Base-by-base conservation (phyloP, 768 basidiomycete species). In the Pleurotus platypus region DNA sequence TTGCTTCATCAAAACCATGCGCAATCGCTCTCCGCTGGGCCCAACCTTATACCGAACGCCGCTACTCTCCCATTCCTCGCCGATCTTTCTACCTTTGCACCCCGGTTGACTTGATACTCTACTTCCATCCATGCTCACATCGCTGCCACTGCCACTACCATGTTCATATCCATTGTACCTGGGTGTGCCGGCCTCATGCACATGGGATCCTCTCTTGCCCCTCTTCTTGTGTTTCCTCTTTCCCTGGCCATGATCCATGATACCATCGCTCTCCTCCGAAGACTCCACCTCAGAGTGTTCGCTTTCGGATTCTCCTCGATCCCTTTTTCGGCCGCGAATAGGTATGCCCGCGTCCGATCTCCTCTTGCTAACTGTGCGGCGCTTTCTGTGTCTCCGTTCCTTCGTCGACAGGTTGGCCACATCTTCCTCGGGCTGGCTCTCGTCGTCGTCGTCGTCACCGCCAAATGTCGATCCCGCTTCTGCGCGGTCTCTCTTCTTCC, bases 1-100 rank as follows among this genome's bases (percentile, higher is more conserved):
- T 70, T 84, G 87, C 73, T 85, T 91, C 45, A 92, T 81, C 62
- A 91, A 70, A 26, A 83, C 80, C 58, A 85, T 85, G 24, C 88
- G 82, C 47, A 91, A 74, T 26, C 87, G 75, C 62, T 87, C 81
- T 18, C 88, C 89, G 55, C 87, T 85, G 7, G 76, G 76, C 1
- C 86, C 86, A 57, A 92, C 80, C 70, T 89, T 92, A 72, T 82
- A 92, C 55, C 72, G 74, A 37, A 87, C 73, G 43, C 86, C 89
- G 62, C 87, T 85, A 35, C 70, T 79, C 61, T 87, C 83, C 90
- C 90, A 93, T 67, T 86, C 80, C 35, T 92, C 90, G 24, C 89
- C 89, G 58, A 89, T 78, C 57, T 74, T 78, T 51, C 83, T 80
- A 24, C 78, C 77, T 61, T 77, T 80, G 57, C 82, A 81, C n/a